Percentiles rank a stretch among this genome's conserved stretches.
Evolutionary conservation across 2,329 filamentous ascomycete genomes (phyloP).

Genomic region (Didymella arachidicola): DNA sequence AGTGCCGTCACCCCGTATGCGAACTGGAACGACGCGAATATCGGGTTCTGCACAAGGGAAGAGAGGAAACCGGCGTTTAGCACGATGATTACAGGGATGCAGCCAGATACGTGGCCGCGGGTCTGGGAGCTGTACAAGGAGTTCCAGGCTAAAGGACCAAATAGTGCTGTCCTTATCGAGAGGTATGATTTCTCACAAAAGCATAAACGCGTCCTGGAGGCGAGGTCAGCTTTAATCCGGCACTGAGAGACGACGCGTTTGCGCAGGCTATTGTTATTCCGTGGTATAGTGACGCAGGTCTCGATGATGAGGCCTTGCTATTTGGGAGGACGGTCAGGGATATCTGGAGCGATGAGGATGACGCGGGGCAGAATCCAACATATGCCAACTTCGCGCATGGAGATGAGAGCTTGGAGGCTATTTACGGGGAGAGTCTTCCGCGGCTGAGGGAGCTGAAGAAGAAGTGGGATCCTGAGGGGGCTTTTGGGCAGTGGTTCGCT

Average conservation of each 20-base stretch:
- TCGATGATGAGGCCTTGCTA: constrained; percentile 47
- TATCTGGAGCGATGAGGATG: constrained; percentile 33
- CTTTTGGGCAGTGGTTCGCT: constrained; percentile 41
- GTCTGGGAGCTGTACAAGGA: constrained; percentile 51
- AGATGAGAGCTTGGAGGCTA: constrained; percentile 31
- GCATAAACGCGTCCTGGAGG: constrained; percentile 24
- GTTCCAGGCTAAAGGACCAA: constrained; percentile 49
- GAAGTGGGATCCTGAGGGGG: constrained; percentile 34
- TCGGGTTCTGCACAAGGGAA: constrained; percentile 49
- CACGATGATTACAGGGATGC: constrained; percentile 46
- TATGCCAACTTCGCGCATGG: constrained; percentile 42
- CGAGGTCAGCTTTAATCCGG: constrained; percentile 41
- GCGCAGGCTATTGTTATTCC: constrained; percentile 52
- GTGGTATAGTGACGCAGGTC: constrained; percentile 49
- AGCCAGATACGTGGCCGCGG: constrained; percentile 48
- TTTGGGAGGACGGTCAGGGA: constrained; percentile 47
- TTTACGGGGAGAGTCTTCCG: constrained; percentile 36
- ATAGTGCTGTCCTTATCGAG: constrained; percentile 46
- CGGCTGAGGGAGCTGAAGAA: constrained; percentile 35
- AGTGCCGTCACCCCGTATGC: constrained; percentile 46
- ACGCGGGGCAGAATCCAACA: constrained; percentile 30
- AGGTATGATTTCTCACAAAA: constrained; percentile 51
- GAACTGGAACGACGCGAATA: constrained; percentile 52
- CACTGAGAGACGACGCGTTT: constrained; percentile 41
- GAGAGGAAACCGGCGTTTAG: constrained; percentile 53